Percentiles rank a stretch among this genome's conserved stretches.
Evolutionary conservation across 192 early-diverging fungal genomes (phyloP).

Genomic region (Entomortierella parvispora): DNA sequence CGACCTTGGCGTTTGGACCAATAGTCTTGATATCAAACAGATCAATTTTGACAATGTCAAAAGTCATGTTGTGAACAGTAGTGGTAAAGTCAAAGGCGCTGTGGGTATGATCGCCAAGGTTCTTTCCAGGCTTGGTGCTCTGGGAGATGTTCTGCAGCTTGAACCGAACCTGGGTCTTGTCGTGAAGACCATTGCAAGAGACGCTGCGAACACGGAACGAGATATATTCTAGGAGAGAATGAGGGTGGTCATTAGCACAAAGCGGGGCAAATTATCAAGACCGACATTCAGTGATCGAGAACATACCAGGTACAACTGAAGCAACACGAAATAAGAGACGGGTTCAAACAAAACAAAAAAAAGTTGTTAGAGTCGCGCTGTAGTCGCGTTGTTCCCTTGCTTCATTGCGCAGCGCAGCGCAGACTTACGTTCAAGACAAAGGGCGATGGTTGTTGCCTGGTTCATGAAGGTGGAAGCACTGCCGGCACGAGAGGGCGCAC

Average conservation of each 20-base stretch:
- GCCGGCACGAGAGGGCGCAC: constrained; percentile 7
- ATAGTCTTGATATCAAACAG: constrained; percentile 35
- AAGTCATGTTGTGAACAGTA: constrained; percentile 47
- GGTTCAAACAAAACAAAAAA: background rate
- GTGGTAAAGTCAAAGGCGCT: constrained; percentile 31
- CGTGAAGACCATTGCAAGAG: constrained; percentile 29
- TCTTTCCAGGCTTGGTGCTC: constrained; percentile 30
- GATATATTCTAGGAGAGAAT: constrained; percentile 22
- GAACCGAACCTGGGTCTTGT: constrained; percentile 35
- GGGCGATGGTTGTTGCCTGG: constrained; percentile 18
- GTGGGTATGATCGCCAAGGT: constrained; percentile 40
- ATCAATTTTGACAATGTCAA: constrained; percentile 48
- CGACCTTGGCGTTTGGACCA: constrained; percentile 38
- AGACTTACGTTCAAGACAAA: constrained; percentile 31
- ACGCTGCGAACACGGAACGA: constrained; percentile 32
- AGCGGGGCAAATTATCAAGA: background rate
- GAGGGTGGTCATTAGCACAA: background rate
- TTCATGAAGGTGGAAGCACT: constrained; percentile 27
- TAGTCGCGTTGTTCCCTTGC: background rate
- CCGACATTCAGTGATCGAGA: background rate
- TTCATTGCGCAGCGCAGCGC: background rate
- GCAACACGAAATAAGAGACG: background rate
- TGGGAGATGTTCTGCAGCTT: constrained; percentile 39
- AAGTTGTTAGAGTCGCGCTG: background rate
- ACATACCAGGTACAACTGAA: constrained; percentile 24